Evolutionary conservation across 176 grass and related monocot species (phyloP).

Genomic region (Zoysia pacifica): DNA sequence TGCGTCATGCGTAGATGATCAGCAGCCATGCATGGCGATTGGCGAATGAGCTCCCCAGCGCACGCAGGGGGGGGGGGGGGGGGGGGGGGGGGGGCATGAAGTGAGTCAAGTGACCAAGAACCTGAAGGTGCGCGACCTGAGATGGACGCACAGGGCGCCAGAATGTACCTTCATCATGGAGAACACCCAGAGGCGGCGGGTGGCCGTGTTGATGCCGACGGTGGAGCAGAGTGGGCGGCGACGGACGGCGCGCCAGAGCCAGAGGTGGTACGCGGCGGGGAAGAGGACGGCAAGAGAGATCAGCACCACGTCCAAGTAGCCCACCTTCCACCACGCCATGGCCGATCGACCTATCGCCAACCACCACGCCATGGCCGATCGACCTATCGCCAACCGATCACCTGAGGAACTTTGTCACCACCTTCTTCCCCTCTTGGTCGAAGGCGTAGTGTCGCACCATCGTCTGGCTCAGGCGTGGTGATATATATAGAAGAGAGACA

Average conservation of each 20-base stretch:
- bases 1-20: too few species aligned
- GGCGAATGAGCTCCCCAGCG: too few species aligned
- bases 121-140: too few species aligned
- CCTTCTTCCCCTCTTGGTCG: too few species aligned
- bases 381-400: background rate
- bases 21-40: too few species aligned
- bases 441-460: background rate
- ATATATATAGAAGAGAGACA: background rate
- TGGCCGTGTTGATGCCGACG: constrained; percentile 67
- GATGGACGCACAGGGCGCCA: too few species aligned
- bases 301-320: constrained; percentile 71
- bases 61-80: too few species aligned
- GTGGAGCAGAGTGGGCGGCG: constrained; percentile 55
- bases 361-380: too few species aligned
- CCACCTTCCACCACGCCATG: constrained; percentile 64
- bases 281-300: constrained; percentile 60
- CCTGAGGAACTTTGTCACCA: too few species aligned
- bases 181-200: constrained; percentile 71
- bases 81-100: too few species aligned
- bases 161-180: constrained; percentile 60
- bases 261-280: constrained; percentile 66
- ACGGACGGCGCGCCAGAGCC: constrained; percentile 60
- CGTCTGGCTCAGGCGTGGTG: background rate
- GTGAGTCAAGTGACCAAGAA: background rate
- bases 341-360: too few species aligned